A percentile compares a stretch with the other conserved stretches of the same genome.
Evolutionary conservation across 768 basidiomycete genomes (phyloP).

Genomic region (Tulasnella sp.): DNA sequence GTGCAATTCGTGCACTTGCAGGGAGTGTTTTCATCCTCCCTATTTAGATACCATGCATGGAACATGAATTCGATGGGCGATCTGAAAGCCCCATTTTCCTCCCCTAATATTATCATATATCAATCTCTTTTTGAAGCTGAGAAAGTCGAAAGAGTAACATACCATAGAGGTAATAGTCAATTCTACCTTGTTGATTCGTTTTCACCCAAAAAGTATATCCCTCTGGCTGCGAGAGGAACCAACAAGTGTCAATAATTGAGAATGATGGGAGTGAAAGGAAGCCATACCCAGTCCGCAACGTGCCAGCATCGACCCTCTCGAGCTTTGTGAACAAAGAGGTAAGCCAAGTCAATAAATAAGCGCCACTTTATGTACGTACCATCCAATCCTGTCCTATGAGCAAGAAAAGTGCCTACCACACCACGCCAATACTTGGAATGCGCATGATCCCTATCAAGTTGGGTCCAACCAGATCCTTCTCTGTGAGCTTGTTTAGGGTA

Average conservation of each 20-base stretch:
- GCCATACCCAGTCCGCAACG: background rate
- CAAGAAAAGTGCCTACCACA: conserved; percentile 11
- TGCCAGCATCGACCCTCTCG: too few species aligned
- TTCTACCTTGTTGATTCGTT: conserved; percentile 3
- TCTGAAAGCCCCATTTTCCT: background rate
- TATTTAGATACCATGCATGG: conserved; percentile 7
- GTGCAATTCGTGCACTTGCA: conserved; percentile 6
- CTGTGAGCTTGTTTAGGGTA: too few species aligned
- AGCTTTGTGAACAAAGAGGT: too few species aligned
- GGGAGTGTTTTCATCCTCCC: background rate
- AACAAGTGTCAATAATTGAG: too few species aligned
- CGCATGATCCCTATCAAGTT: too few species aligned
- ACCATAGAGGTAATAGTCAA: conserved; percentile 11
- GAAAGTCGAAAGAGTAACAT: too few species aligned
- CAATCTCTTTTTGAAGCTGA: background rate
- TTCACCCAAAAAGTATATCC: conserved; percentile 11
- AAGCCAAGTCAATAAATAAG: too few species aligned
- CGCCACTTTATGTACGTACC: too few species aligned
- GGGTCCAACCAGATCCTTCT: too few species aligned
- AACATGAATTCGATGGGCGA: conserved; percentile 6
- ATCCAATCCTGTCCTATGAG: conserved; percentile 6
- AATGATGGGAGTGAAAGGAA: background rate
- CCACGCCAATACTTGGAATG: too few species aligned
- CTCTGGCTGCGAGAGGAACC: background rate
- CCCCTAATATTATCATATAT: too few species aligned